Evolutionary conservation across 805 yeast genomes (phyloP).

Genomic region (Suhomyces vadensis): DNA sequence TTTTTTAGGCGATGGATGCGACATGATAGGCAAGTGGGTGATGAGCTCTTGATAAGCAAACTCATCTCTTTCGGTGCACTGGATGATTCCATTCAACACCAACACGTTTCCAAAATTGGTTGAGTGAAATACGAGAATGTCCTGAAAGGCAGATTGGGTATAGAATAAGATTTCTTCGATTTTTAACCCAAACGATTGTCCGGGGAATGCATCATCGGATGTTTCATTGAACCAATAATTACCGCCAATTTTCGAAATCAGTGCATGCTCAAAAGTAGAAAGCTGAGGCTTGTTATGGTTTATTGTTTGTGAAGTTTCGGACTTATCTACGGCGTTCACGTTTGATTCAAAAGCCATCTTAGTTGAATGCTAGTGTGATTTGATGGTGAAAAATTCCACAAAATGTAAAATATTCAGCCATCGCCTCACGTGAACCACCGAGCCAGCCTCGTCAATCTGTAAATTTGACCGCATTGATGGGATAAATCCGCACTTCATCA

Average conservation of each 20-base stretch:
- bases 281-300: slow-evolving; percentile 10
- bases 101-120: slow-evolving; percentile 81
- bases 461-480: too few species aligned
- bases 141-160: slow-evolving; percentile 73
- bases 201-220: slow-evolving; percentile 74
- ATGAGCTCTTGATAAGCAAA: slow-evolving; percentile 94
- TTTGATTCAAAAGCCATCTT: background rate
- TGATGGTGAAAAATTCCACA: background rate
- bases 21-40: slow-evolving; percentile 75
- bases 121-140: slow-evolving; percentile 76
- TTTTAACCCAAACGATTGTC: slow-evolving; percentile 74
- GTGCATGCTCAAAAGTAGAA: slow-evolving; percentile 27
- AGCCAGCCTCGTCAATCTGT: background rate
- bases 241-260: slow-evolving; percentile 26
- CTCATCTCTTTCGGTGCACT: slow-evolving; percentile 90
- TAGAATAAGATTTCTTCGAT: slow-evolving; percentile 67
- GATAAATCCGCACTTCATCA: too few species aligned
- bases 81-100: slow-evolving; percentile 86
- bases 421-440: background rate
- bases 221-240: slow-evolving; percentile 76
- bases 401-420: background rate
- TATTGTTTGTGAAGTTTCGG: slow-evolving; percentile 4
- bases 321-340: background rate
- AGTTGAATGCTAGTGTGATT: background rate
- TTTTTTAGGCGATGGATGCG: slow-evolving; percentile 71